A percentile compares a stretch with the other conserved stretches of the same genome.
Evolutionary conservation across 768 basidiomycete genomes (phyloP).

Genomic region (Russula compacta): DNA sequence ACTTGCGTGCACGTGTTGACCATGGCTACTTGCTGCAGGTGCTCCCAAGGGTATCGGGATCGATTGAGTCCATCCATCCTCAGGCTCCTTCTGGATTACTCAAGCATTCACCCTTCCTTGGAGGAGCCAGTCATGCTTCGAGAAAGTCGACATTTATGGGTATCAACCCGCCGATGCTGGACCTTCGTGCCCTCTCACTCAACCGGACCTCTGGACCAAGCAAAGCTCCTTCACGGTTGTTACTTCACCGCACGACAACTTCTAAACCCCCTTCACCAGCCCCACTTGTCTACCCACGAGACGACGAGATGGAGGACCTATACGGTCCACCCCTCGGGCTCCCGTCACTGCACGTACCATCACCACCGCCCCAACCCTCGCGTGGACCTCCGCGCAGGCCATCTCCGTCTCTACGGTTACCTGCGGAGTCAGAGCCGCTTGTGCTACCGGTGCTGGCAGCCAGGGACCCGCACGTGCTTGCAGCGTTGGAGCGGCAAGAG

Average conservation of each 20-base stretch:
- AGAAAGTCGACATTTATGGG: slow-evolving; percentile 4
- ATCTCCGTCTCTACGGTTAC: neutral
- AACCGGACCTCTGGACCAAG: neutral
- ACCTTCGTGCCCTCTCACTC: slow-evolving; percentile 13
- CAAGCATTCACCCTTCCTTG: neutral
- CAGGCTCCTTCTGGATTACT: neutral
- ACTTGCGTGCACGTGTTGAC: neutral
- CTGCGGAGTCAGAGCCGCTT: neutral
- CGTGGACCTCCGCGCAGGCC: neutral
- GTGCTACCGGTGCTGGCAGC: slow-evolving; percentile 9
- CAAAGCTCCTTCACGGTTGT: neutral
- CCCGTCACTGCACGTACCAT: neutral
- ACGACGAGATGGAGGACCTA: slow-evolving; percentile 8
- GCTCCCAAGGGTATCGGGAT: neutral
- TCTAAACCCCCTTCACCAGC: neutral
- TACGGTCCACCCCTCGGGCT: neutral
- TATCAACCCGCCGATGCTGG: slow-evolving; percentile 3
- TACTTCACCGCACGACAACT: neutral
- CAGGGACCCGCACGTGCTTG: slow-evolving; percentile 6
- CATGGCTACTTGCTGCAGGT: neutral
- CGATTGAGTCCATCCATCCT: neutral
- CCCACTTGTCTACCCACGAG: neutral
- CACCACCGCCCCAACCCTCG: neutral
- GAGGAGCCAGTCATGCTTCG: neutral
- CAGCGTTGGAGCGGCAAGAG: slow-evolving; percentile 6